These are phyloP conservation scores for Kokia cookei DNA, from an alignment of 441 rosid species.

Conservation along the genomic window DNA sequence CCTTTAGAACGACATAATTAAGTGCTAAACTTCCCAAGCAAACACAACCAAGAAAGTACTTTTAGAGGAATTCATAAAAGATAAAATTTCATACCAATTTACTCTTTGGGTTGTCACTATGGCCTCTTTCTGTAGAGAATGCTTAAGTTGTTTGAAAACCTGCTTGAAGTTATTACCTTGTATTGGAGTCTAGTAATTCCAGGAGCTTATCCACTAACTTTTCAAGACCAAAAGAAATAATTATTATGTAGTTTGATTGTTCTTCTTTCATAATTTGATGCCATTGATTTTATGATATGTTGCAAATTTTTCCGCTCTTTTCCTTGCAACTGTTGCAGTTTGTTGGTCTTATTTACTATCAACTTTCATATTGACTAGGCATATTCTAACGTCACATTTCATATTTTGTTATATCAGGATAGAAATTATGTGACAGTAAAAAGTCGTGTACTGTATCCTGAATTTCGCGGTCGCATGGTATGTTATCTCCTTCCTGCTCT, in stretches of 20 bases:
- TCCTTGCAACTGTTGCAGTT: neutral
- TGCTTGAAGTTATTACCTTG: neutral
- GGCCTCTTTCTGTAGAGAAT: neutral
- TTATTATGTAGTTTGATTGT: neutral
- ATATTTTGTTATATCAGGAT: conserved; percentile 47
- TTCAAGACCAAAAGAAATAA: neutral
- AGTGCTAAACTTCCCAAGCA: neutral
- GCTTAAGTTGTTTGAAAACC: neutral
- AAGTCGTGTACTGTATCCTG: conserved; percentile 71
- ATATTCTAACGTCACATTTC: conserved; percentile 16
- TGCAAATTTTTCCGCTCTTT: neutral
- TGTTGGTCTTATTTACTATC: neutral
- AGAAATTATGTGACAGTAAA: conserved; percentile 80
- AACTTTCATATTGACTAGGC: conserved; percentile 12
- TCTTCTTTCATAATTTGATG: neutral
- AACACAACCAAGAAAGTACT: neutral
- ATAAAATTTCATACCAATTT: neutral
- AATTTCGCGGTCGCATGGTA: conserved; percentile 99
- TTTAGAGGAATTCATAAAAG: neutral
- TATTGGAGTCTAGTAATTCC: neutral
- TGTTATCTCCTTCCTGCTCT: conserved; percentile 13
- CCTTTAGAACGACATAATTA: neutral
- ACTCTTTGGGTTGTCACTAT: neutral
- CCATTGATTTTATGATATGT: neutral
- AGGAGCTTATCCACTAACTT: neutral